Conservation (phyloP, 1,284 basidiomycete species). For the Irpex sp. region DNA sequence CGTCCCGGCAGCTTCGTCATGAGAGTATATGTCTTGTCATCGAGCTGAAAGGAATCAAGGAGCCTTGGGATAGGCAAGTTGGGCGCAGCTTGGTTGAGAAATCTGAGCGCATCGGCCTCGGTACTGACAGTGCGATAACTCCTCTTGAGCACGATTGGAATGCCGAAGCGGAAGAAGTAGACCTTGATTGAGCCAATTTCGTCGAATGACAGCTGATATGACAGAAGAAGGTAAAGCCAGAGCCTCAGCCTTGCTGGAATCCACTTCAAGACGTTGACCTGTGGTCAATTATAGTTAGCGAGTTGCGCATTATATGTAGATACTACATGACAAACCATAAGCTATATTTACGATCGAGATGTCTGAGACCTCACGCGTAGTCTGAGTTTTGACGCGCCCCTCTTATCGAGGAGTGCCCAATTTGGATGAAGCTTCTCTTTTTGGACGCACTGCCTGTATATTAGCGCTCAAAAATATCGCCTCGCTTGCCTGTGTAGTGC, state of each 20-base stretch:
- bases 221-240: background rate
- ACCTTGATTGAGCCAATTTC: background rate
- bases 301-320: background rate
- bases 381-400: background rate
- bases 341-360: too few relatives aligned
- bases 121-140: constrained; percentile 14
- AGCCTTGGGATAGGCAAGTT: constrained; percentile 18
- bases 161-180: constrained; percentile 16
- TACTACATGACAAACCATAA: background rate
- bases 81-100: constrained; percentile 13
- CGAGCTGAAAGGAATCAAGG: constrained; percentile 13
- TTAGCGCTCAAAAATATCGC: background rate
- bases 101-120: constrained; percentile 17
- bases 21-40: constrained; percentile 15
- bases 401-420: background rate
- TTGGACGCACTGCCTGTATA: background rate
- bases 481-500: background rate
- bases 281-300: background rate
- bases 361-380: too few relatives aligned
- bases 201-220: background rate
- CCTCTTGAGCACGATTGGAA: constrained; percentile 16
- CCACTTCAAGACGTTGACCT: background rate
- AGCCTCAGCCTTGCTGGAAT: background rate
- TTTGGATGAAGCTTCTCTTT: background rate
- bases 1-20: constrained; percentile 18